These are phyloP conservation scores for Cenchrus fungigraminus DNA, from an alignment of 176 grass and related monocot genomes.

Conservation along the genomic window DNA sequence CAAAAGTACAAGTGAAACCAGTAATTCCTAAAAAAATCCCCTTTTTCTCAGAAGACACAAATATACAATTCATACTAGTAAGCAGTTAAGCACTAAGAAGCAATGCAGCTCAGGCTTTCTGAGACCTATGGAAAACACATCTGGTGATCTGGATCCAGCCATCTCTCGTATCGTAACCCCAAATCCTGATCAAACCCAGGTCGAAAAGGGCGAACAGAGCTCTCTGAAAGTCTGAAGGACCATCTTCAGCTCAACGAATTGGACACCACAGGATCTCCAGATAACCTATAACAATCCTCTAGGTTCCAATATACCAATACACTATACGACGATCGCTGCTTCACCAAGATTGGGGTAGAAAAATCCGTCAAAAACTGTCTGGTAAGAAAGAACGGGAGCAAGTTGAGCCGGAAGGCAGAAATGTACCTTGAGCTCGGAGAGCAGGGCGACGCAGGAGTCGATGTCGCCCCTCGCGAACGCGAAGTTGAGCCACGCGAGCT, in stretches of 20 bases:
- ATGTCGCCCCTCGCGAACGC: constrained; percentile 50
- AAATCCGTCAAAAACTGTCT: not conserved
- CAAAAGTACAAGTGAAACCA: no score
- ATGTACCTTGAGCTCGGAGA: constrained; percentile 73
- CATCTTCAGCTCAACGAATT: not conserved
- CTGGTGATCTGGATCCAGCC: no score
- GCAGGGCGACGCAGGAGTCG: constrained; percentile 37
- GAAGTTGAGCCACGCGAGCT: constrained; percentile 55
- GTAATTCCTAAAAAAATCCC: not conserved
- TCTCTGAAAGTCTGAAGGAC: not conserved
- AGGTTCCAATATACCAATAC: not conserved
- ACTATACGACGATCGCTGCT: not conserved
- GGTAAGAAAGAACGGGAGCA: not conserved
- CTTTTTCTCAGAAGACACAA: not conserved
- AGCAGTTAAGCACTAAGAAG: not conserved
- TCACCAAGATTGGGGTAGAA: not conserved
- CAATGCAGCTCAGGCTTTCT: not conserved
- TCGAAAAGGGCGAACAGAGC: not conserved
- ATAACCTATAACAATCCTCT: not conserved
- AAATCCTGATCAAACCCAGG: not conserved
- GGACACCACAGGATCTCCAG: not conserved
- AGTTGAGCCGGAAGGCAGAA: not conserved
- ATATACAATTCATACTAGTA: not conserved
- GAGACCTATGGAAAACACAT: not conserved
- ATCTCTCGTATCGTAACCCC: not conserved